A percentile compares a stretch with the other conserved stretches of the same genome.
Evolutionary conservation across 2,329 filamentous ascomycete species (phyloP).

Genomic region (Aureobasidium mangrovei): DNA sequence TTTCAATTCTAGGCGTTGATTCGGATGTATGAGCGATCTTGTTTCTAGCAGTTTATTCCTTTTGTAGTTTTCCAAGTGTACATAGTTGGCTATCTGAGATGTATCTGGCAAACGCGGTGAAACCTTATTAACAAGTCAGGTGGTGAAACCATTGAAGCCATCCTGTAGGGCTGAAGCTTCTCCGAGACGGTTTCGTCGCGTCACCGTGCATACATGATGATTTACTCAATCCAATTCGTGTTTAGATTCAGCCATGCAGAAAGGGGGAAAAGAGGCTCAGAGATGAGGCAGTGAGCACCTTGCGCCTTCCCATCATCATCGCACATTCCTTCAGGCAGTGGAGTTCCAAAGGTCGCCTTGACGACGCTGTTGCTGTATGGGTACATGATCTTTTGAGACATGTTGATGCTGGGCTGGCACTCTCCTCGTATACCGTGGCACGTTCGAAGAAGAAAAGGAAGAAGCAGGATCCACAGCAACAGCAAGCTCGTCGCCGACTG

Average conservation of each 20-base stretch:
- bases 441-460: background rate
- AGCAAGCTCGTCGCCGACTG: background rate
- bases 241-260: background rate
- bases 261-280: background rate
- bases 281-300: background rate
- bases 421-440: slow-evolving; percentile 18
- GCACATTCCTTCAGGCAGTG: slow-evolving; percentile 6
- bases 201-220: slow-evolving; percentile 1
- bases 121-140: too few species aligned
- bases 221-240: background rate
- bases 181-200: background rate
- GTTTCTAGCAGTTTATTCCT: background rate
- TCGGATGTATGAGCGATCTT: too few species aligned
- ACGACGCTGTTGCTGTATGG: background rate
- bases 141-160: too few species aligned
- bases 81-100: too few species aligned
- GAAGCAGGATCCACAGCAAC: background rate
- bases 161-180: too few species aligned
- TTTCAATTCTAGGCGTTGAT: background rate
- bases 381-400: slow-evolving; percentile 10
- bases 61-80: background rate
- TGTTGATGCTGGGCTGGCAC: slow-evolving; percentile 16
- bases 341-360: background rate
- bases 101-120: too few species aligned
- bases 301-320: background rate